phyloP scores from a whole-genome alignment of 352 stramenopile genomes.

The Pythium plurisporium region DNA sequence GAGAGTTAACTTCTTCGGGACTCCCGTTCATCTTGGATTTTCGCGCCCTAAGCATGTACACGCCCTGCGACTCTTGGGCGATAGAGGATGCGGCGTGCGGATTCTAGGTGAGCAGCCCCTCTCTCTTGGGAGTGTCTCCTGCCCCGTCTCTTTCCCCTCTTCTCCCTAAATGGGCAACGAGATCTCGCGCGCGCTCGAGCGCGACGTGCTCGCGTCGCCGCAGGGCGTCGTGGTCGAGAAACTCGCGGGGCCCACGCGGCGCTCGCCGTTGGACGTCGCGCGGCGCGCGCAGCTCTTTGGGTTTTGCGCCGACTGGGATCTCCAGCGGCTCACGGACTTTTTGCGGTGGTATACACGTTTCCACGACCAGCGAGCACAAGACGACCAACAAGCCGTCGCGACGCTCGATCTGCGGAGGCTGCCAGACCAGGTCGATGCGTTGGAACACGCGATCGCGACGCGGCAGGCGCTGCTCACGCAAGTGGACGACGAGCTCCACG shows the following conservation, averaged over 20 bases:
- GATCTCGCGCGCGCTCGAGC: conserved; percentile 25
- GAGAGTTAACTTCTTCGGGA: too few relatives aligned
- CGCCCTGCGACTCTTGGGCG: too few relatives aligned
- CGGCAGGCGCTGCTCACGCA: conserved; percentile 38
- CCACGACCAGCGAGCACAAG: conserved; percentile 7
- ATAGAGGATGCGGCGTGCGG: too few relatives aligned
- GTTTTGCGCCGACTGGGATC: conserved; percentile 62
- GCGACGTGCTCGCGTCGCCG: conserved; percentile 4
- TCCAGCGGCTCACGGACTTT: conserved; percentile 42
- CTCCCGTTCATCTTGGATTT: too few relatives aligned
- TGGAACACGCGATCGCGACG: conserved; percentile 28
- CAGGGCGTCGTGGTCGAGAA: conserved; percentile 21
- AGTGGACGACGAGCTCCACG: conserved; percentile 35
- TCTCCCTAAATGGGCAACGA: conserved; percentile 19
- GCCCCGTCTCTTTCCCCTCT: not conserved
- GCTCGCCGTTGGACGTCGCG: conserved; percentile 38
- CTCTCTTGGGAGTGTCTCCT: too few relatives aligned
- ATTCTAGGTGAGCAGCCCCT: too few relatives aligned
- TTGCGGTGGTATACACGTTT: conserved; percentile 58
- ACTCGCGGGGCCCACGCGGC: conserved; percentile 15
- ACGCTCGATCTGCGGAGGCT: conserved; percentile 23
- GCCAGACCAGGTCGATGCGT: conserved; percentile 28
- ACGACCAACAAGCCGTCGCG: not conserved
- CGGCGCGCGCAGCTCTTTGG: conserved; percentile 43
- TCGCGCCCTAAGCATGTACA: too few relatives aligned